Evolutionary conservation across 2,329 filamentous ascomycete species (phyloP), one percentile per base, ranked within the genome.

Genomic region (Apiospora hydei): DNA sequence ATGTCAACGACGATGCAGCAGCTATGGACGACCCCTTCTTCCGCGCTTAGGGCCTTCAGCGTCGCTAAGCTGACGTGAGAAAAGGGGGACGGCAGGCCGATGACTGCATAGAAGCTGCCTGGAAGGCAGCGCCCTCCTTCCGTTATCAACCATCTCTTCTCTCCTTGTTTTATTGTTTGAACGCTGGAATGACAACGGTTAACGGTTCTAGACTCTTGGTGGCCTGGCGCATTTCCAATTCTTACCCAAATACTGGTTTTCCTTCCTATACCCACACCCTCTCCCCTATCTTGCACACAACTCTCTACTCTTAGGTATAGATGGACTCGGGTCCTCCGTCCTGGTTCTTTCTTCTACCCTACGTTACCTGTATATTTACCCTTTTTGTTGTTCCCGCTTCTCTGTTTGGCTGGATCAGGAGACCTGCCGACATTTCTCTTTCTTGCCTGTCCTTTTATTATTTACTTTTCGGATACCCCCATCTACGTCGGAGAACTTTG

Each of bases 91-190:
- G 18, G 51, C 51, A 57, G 51, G 16, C 51, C 26, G 51, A 18
- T 57, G 51, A 57, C 51, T 57, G 51, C 51, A 57, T 57, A 57
- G 3, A 30, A 34, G 51, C 14, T 38, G 30, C 53, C 16, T 34
- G 16, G 34, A 38, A 61, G 30, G 18, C 53, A 61, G 30, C 30
- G 21, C 26, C 18, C 8, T 13, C 26, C 51, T 16, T 38, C 24
- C 24, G 18, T 26, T n/a, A 49, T n/a, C 13, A 57, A 21, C 5
- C 21, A 13, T 64, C 57, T 41, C 57, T 41, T 41, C 57, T 64
- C 57, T 64, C 57, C 57, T 64, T 41, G 57, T 61, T 61, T 61
- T 30, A n/a, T 64, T 64, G 57, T 64, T 34, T 24, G 18, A 64
- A 10, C 34, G 21, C 34, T 41, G 57, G 18, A 41, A 64, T 13